Evolutionary conservation across 257 asterid species (phyloP).

Genomic region (Eustoma russellianum): DNA sequence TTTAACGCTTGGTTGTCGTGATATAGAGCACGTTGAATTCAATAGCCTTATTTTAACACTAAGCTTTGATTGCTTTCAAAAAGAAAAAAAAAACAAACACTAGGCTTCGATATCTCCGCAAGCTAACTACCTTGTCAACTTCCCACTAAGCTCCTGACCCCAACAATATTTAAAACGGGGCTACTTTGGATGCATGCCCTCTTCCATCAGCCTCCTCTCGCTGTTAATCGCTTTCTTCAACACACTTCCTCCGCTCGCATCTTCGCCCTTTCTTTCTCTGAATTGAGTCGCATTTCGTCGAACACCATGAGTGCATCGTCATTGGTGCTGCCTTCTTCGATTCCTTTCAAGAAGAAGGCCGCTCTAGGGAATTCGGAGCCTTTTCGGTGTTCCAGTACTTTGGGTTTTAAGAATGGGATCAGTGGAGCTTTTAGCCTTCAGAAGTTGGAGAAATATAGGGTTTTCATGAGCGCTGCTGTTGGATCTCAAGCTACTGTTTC

Average conservation of each 20-base stretch:
- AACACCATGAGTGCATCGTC: slow-evolving; percentile 43
- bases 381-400: slow-evolving; percentile 21
- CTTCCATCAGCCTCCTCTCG: slow-evolving; percentile 8
- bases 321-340: slow-evolving; percentile 44
- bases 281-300: slow-evolving; percentile 2
- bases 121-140: slow-evolving; percentile 30
- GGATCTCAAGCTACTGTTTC: slow-evolving; percentile 55
- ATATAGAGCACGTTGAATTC: no score
- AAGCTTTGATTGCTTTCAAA: no score
- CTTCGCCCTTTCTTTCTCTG: not conserved
- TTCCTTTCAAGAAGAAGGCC: slow-evolving; percentile 27
- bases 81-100: no score
- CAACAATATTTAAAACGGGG: not conserved
- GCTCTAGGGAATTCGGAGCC: slow-evolving; percentile 20
- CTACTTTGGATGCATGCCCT: slow-evolving; percentile 16
- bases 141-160: not conserved
- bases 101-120: slow-evolving; percentile 26
- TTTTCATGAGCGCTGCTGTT: slow-evolving; percentile 55
- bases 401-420: slow-evolving; percentile 40
- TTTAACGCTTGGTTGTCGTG: no score
- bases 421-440: slow-evolving; percentile 20
- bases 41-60: no score
- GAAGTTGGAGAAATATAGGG: slow-evolving; percentile 51
- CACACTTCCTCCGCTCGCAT: slow-evolving; percentile 3
- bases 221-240: no score